Evolutionary conservation across 1,139 yeast genomes (phyloP).

Genomic region (Geotrichum australiense): DNA sequence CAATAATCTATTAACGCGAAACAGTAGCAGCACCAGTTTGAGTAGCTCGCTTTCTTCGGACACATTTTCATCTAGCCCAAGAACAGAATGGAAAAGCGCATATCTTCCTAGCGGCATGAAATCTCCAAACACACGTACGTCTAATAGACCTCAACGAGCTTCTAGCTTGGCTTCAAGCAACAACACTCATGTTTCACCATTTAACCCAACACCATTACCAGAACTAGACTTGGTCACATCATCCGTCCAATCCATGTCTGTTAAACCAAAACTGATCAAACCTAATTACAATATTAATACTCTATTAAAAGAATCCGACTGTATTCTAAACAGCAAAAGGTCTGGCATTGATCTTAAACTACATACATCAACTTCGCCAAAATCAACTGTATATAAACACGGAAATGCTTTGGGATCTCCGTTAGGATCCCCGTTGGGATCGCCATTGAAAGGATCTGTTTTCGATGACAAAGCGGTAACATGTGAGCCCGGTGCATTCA

Average conservation of each 20-base stretch:
- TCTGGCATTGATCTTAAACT: too few relatives aligned
- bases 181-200: not conserved
- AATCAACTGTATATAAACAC: too few relatives aligned
- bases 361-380: too few relatives aligned
- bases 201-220: too few relatives aligned
- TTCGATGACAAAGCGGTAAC: not conserved
- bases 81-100: constrained; percentile 1
- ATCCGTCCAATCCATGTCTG: too few relatives aligned
- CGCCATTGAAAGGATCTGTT: not conserved
- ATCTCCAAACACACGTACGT: too few relatives aligned
- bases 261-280: too few relatives aligned
- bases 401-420: too few relatives aligned
- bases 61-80: not conserved
- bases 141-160: constrained; percentile 2
- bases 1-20: constrained; percentile 6
- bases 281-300: constrained; percentile 4
- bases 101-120: not conserved
- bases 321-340: not conserved
- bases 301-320: constrained; percentile 4
- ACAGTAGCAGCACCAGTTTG: constrained; percentile 10
- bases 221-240: not conserved
- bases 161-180: constrained; percentile 4
- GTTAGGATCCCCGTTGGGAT: not conserved
- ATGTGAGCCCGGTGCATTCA: not conserved
- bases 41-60: constrained; percentile 10